Evolutionary conservation across 2,329 filamentous ascomycete genomes (phyloP).

Genomic region (Capronia americana): DNA sequence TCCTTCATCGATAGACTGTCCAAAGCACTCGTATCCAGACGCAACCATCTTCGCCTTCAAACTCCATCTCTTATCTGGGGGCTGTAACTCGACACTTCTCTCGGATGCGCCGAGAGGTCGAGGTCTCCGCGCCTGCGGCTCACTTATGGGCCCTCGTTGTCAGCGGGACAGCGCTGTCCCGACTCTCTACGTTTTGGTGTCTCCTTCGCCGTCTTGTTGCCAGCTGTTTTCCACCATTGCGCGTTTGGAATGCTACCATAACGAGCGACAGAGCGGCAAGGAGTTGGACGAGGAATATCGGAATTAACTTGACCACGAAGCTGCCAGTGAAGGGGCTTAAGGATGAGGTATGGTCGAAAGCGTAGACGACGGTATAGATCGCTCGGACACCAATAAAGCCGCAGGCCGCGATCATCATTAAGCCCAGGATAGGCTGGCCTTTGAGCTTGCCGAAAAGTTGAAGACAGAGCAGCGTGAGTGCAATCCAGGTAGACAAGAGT

Average conservation of each 20-base stretch:
- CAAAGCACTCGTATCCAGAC: background rate
- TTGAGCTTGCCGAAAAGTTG: conserved; percentile 17
- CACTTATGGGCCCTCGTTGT: background rate
- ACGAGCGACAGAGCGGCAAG: conserved; percentile 17
- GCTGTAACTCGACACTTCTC: background rate
- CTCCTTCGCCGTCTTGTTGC: background rate
- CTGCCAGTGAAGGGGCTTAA: conserved; percentile 25
- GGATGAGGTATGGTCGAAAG: conserved; percentile 21
- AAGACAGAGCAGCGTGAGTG: conserved; percentile 4
- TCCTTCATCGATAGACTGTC: background rate
- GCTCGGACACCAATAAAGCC: conserved; percentile 25
- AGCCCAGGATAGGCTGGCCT: background rate
- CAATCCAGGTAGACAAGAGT: conserved; percentile 23
- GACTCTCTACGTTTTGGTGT: background rate
- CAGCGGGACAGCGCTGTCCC: background rate
- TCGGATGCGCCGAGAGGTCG: background rate
- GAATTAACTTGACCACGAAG: conserved; percentile 23
- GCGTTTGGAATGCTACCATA: conserved; percentile 21
- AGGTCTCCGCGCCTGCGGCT: background rate
- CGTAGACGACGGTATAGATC: conserved; percentile 28
- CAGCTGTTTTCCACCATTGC: background rate
- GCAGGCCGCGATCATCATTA: conserved; percentile 11
- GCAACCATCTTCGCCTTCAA: background rate
- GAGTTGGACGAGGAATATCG: conserved; percentile 25
- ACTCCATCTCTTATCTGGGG: background rate